Evolutionary conservation across 306 rosid species (phyloP).

Genomic region (Canavalia gladiata): DNA sequence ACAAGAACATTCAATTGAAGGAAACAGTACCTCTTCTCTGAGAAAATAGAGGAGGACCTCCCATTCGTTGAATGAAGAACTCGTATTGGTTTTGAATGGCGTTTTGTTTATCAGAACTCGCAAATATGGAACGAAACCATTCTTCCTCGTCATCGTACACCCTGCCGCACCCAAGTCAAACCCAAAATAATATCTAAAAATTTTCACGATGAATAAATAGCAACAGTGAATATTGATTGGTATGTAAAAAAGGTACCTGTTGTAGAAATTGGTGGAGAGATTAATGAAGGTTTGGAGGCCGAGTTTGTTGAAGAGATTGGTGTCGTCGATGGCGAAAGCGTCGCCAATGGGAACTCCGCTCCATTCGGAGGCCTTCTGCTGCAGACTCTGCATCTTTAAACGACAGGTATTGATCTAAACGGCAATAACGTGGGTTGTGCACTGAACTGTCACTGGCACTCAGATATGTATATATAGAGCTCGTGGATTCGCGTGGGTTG

Average conservation of each 20-base stretch:
- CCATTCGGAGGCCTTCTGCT: conserved; percentile 86
- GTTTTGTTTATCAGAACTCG: conserved; percentile 69
- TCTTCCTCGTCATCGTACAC: conserved; percentile 88
- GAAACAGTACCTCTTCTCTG: conserved; percentile 75
- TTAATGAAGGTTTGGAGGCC: conserved; percentile 81
- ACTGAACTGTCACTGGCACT: neutral
- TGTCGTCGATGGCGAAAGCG: conserved; percentile 80
- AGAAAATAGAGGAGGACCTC: conserved; percentile 85
- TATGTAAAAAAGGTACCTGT: conserved; percentile 49
- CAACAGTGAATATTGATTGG: neutral
- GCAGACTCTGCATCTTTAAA: conserved; percentile 69
- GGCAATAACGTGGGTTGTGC: neutral
- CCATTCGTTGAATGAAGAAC: conserved; percentile 91
- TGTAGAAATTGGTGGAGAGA: conserved; percentile 92
- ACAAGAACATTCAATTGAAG: neutral
- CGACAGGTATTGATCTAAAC: conserved; percentile 37
- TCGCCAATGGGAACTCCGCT: conserved; percentile 71
- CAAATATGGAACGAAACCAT: conserved; percentile 91
- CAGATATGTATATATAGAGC: neutral
- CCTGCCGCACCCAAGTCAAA: conserved; percentile 37
- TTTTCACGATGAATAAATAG: too few species aligned
- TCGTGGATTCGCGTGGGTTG: conserved; percentile 53
- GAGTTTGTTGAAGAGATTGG: conserved; percentile 74
- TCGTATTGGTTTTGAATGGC: conserved; percentile 93
- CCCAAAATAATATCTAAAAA: neutral